A percentile compares a stretch with the other conserved stretches of the same genome.
Evolutionary conservation across 2,329 filamentous ascomycete species (phyloP).

Genomic region (Pezicula neosporulosa): DNA sequence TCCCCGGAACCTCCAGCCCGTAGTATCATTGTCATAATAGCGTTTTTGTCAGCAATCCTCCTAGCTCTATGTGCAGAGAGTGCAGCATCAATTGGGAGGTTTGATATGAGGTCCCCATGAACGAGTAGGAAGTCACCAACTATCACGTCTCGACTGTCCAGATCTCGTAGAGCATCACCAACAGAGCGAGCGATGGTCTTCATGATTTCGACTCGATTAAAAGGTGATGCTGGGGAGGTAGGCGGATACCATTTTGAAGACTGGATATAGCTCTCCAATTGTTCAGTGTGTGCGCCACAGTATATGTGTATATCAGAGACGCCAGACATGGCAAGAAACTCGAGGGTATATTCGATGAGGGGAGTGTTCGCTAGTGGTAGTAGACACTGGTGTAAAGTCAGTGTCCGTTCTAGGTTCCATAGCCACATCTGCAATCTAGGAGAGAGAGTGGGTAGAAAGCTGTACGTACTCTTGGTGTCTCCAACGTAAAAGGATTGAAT

Average conservation of each 20-base stretch:
- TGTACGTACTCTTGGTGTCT: slow-evolving; percentile 78
- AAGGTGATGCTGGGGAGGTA: slow-evolving; percentile 67
- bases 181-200: slow-evolving; percentile 81
- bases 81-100: slow-evolving; percentile 77
- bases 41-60: slow-evolving; percentile 80
- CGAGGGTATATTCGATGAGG: slow-evolving; percentile 94
- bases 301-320: slow-evolving; percentile 95
- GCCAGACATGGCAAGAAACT: slow-evolving; percentile 91
- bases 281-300: slow-evolving; percentile 80
- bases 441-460: not conserved
- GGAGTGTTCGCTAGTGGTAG: slow-evolving; percentile 90
- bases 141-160: slow-evolving; percentile 82
- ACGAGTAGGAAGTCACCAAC: slow-evolving; percentile 89
- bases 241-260: slow-evolving; percentile 70
- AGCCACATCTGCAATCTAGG: not conserved
- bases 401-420: not conserved
- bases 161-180: slow-evolving; percentile 90
- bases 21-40: slow-evolving; percentile 96
- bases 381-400: slow-evolving; percentile 64
- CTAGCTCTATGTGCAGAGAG: slow-evolving; percentile 77
- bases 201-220: slow-evolving; percentile 78
- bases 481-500: slow-evolving; percentile 85
- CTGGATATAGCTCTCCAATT: slow-evolving; percentile 83
- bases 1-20: slow-evolving; percentile 66
- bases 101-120: slow-evolving; percentile 89